Conservation (phyloP, 176 grass and related monocot species). For the Oryza nivara region DNA sequence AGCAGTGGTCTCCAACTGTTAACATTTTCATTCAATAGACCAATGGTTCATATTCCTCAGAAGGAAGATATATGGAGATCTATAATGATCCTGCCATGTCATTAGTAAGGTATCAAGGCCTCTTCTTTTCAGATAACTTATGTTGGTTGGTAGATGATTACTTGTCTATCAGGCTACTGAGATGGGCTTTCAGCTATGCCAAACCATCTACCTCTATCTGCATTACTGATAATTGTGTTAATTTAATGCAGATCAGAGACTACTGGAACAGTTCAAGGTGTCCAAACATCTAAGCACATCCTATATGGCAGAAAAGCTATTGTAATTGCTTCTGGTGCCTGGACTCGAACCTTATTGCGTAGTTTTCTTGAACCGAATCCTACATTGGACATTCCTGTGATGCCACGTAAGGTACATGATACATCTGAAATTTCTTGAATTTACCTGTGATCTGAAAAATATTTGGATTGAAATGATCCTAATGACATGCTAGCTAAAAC, state of each 20-base stretch:
- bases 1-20: neutral
- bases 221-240: conserved; percentile 26
- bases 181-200: neutral
- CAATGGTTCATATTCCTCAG: conserved; percentile 62
- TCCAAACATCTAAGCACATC: conserved; percentile 80
- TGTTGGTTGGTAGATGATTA: conserved; percentile 11
- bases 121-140: conserved; percentile 34
- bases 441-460: conserved; percentile 24
- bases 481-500: conserved; percentile 14
- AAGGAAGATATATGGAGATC: conserved; percentile 85
- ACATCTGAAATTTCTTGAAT: conserved; percentile 33
- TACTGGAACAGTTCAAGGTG: conserved; percentile 76
- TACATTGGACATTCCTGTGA: conserved; percentile 78
- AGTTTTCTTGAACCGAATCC: conserved; percentile 57
- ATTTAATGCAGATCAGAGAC: conserved; percentile 62
- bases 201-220: conserved; percentile 1
- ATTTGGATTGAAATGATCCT: neutral
- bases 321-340: conserved; percentile 81
- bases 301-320: conserved; percentile 82
- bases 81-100: conserved; percentile 84
- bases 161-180: conserved; percentile 5
- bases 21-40: conserved; percentile 46
- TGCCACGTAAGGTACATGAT: conserved; percentile 78
- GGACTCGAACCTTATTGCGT: conserved; percentile 76
- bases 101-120: conserved; percentile 65